These are phyloP conservation scores for Metarhizium guizhouense DNA, from an alignment of 2,329 filamentous ascomycete species.

Conservation along the genomic window DNA sequence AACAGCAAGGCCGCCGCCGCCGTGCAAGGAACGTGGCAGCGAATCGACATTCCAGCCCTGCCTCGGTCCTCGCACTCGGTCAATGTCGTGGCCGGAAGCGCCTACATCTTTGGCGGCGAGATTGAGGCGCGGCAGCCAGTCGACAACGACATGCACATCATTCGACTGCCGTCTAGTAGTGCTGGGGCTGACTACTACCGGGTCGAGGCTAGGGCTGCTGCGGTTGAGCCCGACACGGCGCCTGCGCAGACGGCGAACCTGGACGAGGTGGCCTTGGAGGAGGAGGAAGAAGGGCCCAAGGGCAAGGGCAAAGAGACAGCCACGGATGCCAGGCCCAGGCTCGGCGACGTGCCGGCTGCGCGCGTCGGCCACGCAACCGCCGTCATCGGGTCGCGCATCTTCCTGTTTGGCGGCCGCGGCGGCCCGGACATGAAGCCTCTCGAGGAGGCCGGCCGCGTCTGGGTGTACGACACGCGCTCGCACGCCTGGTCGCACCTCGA, in stretches of 20 bases:
- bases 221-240: slow-evolving; percentile 10
- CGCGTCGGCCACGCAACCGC: slow-evolving; percentile 67
- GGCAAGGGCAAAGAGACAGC: slow-evolving; percentile 31
- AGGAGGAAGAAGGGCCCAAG: slow-evolving; percentile 4
- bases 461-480: slow-evolving; percentile 62
- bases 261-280: slow-evolving; percentile 31
- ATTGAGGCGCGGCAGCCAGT: slow-evolving; percentile 54
- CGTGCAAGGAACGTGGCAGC: slow-evolving; percentile 47
- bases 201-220: slow-evolving; percentile 40
- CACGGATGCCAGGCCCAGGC: slow-evolving; percentile 14
- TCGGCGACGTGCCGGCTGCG: slow-evolving; percentile 48
- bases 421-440: slow-evolving; percentile 60
- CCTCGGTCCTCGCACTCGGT: slow-evolving; percentile 68
- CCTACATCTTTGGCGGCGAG: slow-evolving; percentile 73
- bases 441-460: slow-evolving; percentile 65
- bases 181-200: slow-evolving; percentile 51
- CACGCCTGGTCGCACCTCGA: slow-evolving; percentile 56
- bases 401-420: slow-evolving; percentile 73
- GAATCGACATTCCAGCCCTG: slow-evolving; percentile 44
- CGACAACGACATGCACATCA: slow-evolving; percentile 62
- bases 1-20: slow-evolving; percentile 27
- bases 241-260: slow-evolving; percentile 18
- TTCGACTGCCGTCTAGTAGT: slow-evolving; percentile 50
- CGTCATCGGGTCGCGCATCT: slow-evolving; percentile 60
- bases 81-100: slow-evolving; percentile 45